Evolutionary conservation across 257 asterid species (phyloP).

Genomic region (Craterostigma plantagineum): DNA sequence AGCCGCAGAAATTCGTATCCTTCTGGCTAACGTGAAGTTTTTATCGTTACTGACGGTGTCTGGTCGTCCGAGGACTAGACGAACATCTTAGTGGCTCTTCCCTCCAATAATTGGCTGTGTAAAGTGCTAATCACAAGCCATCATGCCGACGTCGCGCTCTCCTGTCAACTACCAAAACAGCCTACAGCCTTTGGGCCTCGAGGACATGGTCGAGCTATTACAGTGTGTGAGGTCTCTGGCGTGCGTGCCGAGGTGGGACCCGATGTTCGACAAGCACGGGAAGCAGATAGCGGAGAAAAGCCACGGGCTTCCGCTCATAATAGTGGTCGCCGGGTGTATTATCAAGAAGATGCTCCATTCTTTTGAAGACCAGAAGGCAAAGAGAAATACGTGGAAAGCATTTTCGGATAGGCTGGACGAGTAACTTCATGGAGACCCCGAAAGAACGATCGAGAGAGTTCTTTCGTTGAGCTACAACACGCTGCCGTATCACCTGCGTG

Average conservation of each 20-base stretch:
- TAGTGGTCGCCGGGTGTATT: slow-evolving; percentile 15
- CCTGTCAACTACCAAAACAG: slow-evolving; percentile 10
- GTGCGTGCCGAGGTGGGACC: slow-evolving; percentile 7
- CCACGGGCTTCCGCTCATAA: slow-evolving; percentile 15
- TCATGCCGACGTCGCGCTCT: slow-evolving; percentile 10
- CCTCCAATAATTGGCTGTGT: slow-evolving; percentile 8
- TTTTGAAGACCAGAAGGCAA: background rate
- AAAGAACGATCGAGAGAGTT: background rate
- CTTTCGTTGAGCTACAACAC: slow-evolving; percentile 14
- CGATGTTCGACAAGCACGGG: background rate
- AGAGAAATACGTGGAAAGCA: slow-evolving; percentile 8
- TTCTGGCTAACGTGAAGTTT: slow-evolving; percentile 10
- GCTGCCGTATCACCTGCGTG: slow-evolving; percentile 14
- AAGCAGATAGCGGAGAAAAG: slow-evolving; percentile 9
- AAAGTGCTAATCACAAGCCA: slow-evolving; percentile 22
- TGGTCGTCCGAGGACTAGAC: slow-evolving; percentile 18
- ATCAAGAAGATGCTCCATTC: slow-evolving; percentile 1
- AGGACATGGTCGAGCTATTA: slow-evolving; percentile 11
- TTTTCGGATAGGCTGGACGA: slow-evolving; percentile 9
- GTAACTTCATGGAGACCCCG: background rate
- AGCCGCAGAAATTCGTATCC: background rate
- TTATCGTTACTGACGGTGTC: slow-evolving; percentile 23
- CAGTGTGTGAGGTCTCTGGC: slow-evolving; percentile 12
- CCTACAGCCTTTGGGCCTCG: slow-evolving; percentile 1
- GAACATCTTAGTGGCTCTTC: slow-evolving; percentile 12